Evolutionary conservation across 306 rosid genomes (phyloP), one percentile per base, ranked within the genome.

Genomic region (Bauhinia variegata): DNA sequence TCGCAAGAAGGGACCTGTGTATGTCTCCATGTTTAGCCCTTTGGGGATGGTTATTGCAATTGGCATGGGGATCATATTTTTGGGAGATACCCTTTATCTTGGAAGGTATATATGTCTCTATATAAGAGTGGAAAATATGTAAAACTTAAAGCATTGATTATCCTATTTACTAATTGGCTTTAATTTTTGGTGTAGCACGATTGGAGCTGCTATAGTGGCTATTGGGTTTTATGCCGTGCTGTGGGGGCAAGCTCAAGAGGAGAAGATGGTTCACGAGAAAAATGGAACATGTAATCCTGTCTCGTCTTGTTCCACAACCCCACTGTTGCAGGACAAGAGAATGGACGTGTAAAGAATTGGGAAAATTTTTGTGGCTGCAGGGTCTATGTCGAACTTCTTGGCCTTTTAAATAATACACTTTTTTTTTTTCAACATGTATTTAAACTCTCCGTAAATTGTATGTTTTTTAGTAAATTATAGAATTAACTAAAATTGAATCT

Each of bases 141-240:
- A 3, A 36, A 5, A 8, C 13, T 49, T 13, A 1, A 46, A 10
- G 0, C 5, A 5, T 9, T 2, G 4, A 49, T 36, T 49, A 49
- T 14, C 7, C 14, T 5, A 8, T 36, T 36, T 5, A 36, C 9
- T 36, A 36, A 2, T 36, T 36, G 9, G 41, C 41, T 36, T 36
- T 36, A 36, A 23, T 23, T 1, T 23, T 36, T 36, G 9, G 5
- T 46, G 54, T 39, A 65, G 54, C 43, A 6, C 33, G 59, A 17
- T 70, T 19, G 74, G 74, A 57, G 74, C 37, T 11, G 38, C 30
- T n/a, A 70, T 48, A 13, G n/a, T 60, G 13, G 41, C 41, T 5
- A 6, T 50, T n/a, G 75, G 75, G 51, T 71, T 71, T 23, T 71
- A 59, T 41, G 68, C 53, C 7, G 68, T 58, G 54, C 5, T 70